Conservation (phyloP, 768 basidiomycete species). For the Infundibulicybe gibba region DNA sequence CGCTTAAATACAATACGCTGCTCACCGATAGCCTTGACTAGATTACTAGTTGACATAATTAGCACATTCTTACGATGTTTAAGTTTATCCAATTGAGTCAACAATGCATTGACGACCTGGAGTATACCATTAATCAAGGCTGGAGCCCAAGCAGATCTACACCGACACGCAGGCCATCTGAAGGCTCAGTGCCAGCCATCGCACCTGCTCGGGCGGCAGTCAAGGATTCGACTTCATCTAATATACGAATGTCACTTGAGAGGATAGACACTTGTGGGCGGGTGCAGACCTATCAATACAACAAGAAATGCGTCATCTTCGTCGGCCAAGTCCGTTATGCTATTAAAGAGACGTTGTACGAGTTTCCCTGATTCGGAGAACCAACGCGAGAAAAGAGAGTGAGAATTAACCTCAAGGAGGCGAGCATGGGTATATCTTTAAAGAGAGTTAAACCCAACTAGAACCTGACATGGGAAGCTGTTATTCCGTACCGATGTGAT, state of each 20-base stretch:
- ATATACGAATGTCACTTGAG: constrained; percentile 2
- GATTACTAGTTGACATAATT: constrained; percentile 95
- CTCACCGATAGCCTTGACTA: constrained; percentile 90
- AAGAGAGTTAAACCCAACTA: constrained; percentile 1
- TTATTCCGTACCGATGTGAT: constrained; percentile 60
- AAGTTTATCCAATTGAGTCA: constrained; percentile 95
- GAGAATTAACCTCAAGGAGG: constrained; percentile 95
- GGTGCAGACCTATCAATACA: constrained; percentile 77
- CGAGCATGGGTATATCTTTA: constrained; percentile 81
- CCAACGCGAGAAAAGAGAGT: constrained; percentile 98
- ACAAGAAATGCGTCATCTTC: constrained; percentile 91
- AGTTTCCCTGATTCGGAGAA: constrained; percentile 99
- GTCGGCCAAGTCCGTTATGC: constrained; percentile 87
- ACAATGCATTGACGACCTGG: constrained; percentile 94
- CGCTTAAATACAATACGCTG: background rate
- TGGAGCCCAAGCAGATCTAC: background rate
- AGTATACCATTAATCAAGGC: background rate
- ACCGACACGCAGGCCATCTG: constrained; percentile 84
- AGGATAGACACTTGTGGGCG: background rate
- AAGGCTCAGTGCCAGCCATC: constrained; percentile 93
- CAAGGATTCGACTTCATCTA: constrained; percentile 95
- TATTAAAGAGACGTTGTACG: constrained; percentile 88
- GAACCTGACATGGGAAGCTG: background rate
- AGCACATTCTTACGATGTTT: constrained; percentile 91
- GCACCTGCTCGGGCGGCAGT: constrained; percentile 94